Evolutionary conservation across 164 flowering plant genomes (phyloP), one percentile per base, ranked within the genome.

Genomic region (Berberis vulgaris): DNA sequence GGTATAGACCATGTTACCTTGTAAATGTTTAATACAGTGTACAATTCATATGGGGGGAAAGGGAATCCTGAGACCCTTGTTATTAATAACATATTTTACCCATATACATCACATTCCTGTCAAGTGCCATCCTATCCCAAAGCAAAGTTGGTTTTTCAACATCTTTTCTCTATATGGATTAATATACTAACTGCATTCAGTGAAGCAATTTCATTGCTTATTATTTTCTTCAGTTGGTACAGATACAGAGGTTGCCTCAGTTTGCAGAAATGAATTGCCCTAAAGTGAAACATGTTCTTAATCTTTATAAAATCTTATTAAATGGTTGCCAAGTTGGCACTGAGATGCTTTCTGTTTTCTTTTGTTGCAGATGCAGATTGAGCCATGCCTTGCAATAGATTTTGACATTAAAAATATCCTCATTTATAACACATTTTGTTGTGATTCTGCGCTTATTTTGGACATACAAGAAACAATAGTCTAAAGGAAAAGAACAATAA

Each of bases 321-420:
- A 12, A 26, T 43, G 54, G 47, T 40, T 49, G 45, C 4, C 40
- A 6, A 43, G 10, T 12, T 46, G 52, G 60, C 40, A 59, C 67
- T 60, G 39, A 66, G 45, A 57, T 26, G 46, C 60, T 41, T 60
- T 59, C 49, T 49, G 43, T 59, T 60, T 41, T 45, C 12, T 13
- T 71, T 38, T 72, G 12, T n/a, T 79, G 86, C 87, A 90, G 97
- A 81, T 86, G 82, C 78, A 78, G 54, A 76, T 81, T 54, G 91
- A 82, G 69, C 81, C 83, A n/a, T 76, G 84, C 73, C 76, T 86
- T 71, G 90, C 83, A 45, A 73, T 91, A 71, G 89, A 84, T 71
- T 91, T 82, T 69, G 65, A 77, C 69, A 80, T 79, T 66, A 67
- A 80, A 77, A 86, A 90, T 90, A 90, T 90, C 97, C 97, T 84